These are phyloP conservation scores for Metschnikowia amazonensis DNA, from an alignment of 805 yeast species.

Conservation along the genomic window DNA sequence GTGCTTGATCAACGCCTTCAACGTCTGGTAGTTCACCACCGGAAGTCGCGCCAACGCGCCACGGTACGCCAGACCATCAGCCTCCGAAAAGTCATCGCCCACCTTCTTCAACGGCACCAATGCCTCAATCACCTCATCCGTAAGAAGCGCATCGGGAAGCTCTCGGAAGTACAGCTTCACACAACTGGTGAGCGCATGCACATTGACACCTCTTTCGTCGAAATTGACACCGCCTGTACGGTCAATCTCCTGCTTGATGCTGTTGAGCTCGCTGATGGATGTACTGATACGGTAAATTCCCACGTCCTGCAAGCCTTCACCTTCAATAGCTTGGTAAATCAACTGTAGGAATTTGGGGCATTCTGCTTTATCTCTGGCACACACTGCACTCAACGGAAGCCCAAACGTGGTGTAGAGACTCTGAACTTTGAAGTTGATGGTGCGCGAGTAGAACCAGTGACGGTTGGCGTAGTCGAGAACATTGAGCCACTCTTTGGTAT, in stretches of 20 bases:
- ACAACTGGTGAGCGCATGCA: constrained; percentile 84
- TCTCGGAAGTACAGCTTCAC: constrained; percentile 82
- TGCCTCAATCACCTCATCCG: constrained; percentile 59
- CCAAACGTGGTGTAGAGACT: constrained; percentile 60
- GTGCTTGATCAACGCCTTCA: constrained; percentile 66
- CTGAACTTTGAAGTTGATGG: constrained; percentile 25
- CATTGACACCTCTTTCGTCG: constrained; percentile 57
- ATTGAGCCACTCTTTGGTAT: constrained; percentile 71
- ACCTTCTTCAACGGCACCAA: constrained; percentile 43
- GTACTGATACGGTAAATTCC: constrained; percentile 79
- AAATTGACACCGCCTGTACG: constrained; percentile 44
- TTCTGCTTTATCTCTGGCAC: constrained; percentile 60
- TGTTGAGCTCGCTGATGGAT: constrained; percentile 44
- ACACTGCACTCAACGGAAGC: constrained; percentile 72
- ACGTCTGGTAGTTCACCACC: constrained; percentile 57
- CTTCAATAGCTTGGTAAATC: constrained; percentile 72
- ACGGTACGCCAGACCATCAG: constrained; percentile 19
- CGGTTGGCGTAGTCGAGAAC: constrained; percentile 45
- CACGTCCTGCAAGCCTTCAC: constrained; percentile 83
- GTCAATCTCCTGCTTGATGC: constrained; percentile 44
- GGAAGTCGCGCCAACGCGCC: constrained; percentile 50
- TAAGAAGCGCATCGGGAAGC: constrained; percentile 77
- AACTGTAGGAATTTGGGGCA: constrained; percentile 66
- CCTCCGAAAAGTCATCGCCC: constrained; percentile 10
- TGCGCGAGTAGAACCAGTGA: constrained; percentile 53